These are phyloP conservation scores for Peronospora tabacina DNA, from an alignment of 352 stramenopile genomes.

Conservation along the genomic window DNA sequence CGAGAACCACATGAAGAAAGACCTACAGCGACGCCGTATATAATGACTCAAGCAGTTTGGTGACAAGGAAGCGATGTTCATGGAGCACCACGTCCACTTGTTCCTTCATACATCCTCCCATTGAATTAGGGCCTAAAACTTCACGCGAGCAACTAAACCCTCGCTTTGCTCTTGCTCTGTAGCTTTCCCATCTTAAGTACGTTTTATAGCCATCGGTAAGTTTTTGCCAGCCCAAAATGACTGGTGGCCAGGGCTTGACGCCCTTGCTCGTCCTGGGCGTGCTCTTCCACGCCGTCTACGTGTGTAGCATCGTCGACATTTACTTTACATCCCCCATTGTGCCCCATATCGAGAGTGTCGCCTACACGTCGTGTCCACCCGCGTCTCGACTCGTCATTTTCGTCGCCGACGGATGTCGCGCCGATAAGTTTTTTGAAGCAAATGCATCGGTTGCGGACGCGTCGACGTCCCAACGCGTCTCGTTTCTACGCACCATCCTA, in stretches of 20 bases:
- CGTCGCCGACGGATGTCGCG: conserved; percentile 75
- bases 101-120: conserved; percentile 49
- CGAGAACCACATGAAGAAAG: neutral
- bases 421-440: conserved; percentile 78
- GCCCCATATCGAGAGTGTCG: conserved; percentile 48
- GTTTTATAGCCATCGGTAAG: too few species aligned
- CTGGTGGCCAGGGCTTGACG: conserved; percentile 12
- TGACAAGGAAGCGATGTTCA: conserved; percentile 79
- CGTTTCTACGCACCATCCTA: conserved; percentile 61
- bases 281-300: conserved; percentile 75
- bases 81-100: conserved; percentile 66
- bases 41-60: conserved; percentile 75
- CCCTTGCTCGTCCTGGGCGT: conserved; percentile 61
- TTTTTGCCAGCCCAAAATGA: conserved; percentile 1
- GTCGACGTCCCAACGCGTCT: conserved; percentile 25
- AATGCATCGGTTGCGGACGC: conserved; percentile 18
- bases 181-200: too few species aligned
- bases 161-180: neutral
- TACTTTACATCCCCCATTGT: conserved; percentile 87
- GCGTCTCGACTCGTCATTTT: conserved; percentile 73
- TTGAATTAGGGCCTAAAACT: neutral
- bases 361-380: conserved; percentile 31
- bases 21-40: conserved; percentile 53
- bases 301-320: conserved; percentile 87
- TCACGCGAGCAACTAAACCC: neutral